Conservation (phyloP, 1,284 basidiomycete species). For the Microbotryum intermedium region DNA sequence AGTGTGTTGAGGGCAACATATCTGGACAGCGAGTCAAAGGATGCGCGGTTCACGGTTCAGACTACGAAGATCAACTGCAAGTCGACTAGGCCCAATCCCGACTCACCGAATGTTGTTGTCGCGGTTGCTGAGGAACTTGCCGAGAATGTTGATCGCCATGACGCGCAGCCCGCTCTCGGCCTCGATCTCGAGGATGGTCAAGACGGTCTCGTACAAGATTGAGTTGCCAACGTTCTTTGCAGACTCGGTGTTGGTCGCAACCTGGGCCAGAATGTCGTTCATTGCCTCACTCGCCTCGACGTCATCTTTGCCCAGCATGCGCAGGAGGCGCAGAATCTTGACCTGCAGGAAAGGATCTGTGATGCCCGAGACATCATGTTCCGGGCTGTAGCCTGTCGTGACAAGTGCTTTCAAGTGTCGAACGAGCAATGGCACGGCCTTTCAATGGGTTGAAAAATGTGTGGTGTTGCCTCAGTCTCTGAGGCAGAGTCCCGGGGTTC, state of each 20-base stretch:
- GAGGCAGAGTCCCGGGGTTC: not conserved
- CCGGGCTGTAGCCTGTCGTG: slow-evolving; percentile 94
- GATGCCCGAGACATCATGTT: slow-evolving; percentile 98
- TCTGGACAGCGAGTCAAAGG: slow-evolving; percentile 43
- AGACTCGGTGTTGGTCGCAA: slow-evolving; percentile 96
- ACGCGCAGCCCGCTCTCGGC: slow-evolving; percentile 91
- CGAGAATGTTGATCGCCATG: slow-evolving; percentile 99
- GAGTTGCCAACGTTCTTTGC: slow-evolving; percentile 98
- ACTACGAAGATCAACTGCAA: not conserved
- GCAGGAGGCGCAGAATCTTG: slow-evolving; percentile 88
- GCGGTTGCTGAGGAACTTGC: slow-evolving; percentile 93
- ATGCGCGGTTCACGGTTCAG: no score
- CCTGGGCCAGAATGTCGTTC: slow-evolving; percentile 97
- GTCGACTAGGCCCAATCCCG: not conserved
- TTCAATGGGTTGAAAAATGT: slow-evolving; percentile 2
- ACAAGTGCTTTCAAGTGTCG: slow-evolving; percentile 91
- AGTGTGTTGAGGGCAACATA: slow-evolving; percentile 98
- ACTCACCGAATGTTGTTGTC: slow-evolving; percentile 96
- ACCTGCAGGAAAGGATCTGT: slow-evolving; percentile 91
- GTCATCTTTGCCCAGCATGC: slow-evolving; percentile 78
- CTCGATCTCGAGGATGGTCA: slow-evolving; percentile 96
- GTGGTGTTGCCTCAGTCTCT: not conserved
- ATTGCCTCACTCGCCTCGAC: slow-evolving; percentile 83
- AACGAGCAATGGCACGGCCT: slow-evolving; percentile 89
- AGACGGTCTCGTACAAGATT: slow-evolving; percentile 94